Evolutionary conservation across 352 stramenopile genomes (phyloP), one percentile per base, ranked within the genome.

Genomic region (Globisporangium radiosum): DNA sequence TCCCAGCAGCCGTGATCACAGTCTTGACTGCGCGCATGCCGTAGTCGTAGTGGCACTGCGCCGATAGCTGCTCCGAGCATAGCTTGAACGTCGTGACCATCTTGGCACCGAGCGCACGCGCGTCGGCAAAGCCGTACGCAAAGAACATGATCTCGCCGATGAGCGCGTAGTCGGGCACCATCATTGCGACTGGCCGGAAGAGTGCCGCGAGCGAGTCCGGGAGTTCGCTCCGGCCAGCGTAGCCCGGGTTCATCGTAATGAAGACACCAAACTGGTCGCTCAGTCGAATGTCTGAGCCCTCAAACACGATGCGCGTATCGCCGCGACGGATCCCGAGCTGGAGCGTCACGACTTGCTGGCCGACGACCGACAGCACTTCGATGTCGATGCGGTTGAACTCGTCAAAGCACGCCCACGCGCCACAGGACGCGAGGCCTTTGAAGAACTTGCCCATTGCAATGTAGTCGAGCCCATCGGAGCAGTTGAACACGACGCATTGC

Each of bases 381-480:
- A 95, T 93, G 57, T 95, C 78, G 59, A 95, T 95, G 37, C 86
- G 88, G 45, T 96, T 95, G 63, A 96, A 95, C 59, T 96, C 88
- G 54, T 96, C 85, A 58, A 95, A 95, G 57, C 87, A 95, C 1
- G 87, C 85, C 84, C 94, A 98, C 0, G 94, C 94, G 38, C 94
- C 94, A 62, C 90, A 98, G 0, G 87, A 95, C 19, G 93, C 94
- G 9, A 98, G 69, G 0, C 94, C 94, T 58, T 97, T 97, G 60
- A 97, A 97, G 60, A 97, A 97, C 59, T 98, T 98, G 10, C 86
- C 92, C 92, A 98, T 98, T 7, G 91, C 92, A 14, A 97, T 93
- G 65, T 97, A 98, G 66, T 98, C 92, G 7, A 98, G 70, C 52
- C 91, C 90, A 61, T 97, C 91, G 0, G 88, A 97, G 60, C 91